Evolutionary conservation across 306 rosid genomes (phyloP).

Genomic region (Gastrolobium bilobum): DNA sequence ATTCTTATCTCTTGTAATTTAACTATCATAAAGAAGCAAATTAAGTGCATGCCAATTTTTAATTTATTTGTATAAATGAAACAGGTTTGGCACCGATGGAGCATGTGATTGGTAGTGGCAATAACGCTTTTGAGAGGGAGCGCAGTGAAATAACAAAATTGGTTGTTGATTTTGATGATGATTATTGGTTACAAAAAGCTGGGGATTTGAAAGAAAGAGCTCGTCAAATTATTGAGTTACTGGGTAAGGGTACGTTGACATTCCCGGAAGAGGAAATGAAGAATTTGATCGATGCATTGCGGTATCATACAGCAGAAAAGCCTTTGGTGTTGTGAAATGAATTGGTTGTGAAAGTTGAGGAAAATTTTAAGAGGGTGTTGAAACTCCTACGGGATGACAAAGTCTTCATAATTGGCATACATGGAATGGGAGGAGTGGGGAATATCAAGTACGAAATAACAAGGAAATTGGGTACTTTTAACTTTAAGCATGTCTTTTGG

Average conservation of each 20-base stretch:
- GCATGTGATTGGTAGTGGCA: background rate
- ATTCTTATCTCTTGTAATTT: no score
- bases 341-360: background rate
- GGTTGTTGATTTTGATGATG: background rate
- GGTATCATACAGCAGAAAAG: background rate
- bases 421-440: slow-evolving; percentile 59
- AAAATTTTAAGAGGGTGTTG: slow-evolving; percentile 1
- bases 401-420: slow-evolving; percentile 34
- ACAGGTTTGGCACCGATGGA: no score
- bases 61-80: no score
- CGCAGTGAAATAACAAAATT: background rate
- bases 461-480: background rate
- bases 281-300: background rate
- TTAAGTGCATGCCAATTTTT: no score
- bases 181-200: background rate
- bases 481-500: slow-evolving; percentile 37
- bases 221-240: background rate
- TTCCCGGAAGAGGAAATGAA: no score
- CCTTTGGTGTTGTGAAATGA: slow-evolving; percentile 1
- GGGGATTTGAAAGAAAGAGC: background rate
- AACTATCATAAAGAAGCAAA: no score
- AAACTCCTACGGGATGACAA: background rate
- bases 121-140: background rate
- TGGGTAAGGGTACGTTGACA: no score
- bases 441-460: slow-evolving; percentile 40